Evolutionary conservation across 345 rosid species (phyloP).

Genomic region (Brassica rapa): DNA sequence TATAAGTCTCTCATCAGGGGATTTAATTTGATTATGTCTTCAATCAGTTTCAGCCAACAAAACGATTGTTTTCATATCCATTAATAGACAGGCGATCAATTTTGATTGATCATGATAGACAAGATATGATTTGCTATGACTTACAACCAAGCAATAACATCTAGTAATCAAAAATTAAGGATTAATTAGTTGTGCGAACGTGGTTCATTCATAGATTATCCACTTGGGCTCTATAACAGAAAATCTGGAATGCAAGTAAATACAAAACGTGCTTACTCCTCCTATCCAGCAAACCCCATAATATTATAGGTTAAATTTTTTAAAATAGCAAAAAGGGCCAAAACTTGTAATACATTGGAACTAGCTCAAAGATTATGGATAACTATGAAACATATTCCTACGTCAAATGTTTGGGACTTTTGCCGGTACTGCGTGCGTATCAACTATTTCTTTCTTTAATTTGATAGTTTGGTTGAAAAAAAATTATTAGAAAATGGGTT

Average conservation of each 20-base stretch:
- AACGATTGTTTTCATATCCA: neutral
- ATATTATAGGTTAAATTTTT: neutral
- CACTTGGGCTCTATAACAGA: neutral
- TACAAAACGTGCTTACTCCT: neutral
- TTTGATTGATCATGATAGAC: slow-evolving; percentile 2
- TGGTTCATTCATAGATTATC: slow-evolving; percentile 16
- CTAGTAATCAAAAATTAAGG: neutral
- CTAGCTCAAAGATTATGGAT: slow-evolving; percentile 6
- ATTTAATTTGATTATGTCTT: neutral
- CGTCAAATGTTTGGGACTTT: slow-evolving; percentile 37
- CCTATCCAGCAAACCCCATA: slow-evolving; percentile 4
- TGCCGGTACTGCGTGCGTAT: slow-evolving; percentile 28
- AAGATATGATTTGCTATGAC: neutral
- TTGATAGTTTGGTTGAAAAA: neutral
- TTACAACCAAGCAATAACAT: slow-evolving; percentile 2
- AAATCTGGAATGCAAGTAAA: neutral
- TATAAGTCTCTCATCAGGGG: neutral
- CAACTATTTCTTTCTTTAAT: slow-evolving; percentile 6
- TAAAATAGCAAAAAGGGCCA: neutral
- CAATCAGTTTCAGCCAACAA: neutral
- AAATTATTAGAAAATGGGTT: neutral
- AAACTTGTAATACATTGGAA: neutral
- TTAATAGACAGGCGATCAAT: neutral
- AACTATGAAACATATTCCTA: slow-evolving; percentile 35
- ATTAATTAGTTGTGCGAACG: neutral